Conservation (phyloP, 2,329 filamentous ascomycete genomes). For the Sclerotinia sclerotiorum region DNA sequence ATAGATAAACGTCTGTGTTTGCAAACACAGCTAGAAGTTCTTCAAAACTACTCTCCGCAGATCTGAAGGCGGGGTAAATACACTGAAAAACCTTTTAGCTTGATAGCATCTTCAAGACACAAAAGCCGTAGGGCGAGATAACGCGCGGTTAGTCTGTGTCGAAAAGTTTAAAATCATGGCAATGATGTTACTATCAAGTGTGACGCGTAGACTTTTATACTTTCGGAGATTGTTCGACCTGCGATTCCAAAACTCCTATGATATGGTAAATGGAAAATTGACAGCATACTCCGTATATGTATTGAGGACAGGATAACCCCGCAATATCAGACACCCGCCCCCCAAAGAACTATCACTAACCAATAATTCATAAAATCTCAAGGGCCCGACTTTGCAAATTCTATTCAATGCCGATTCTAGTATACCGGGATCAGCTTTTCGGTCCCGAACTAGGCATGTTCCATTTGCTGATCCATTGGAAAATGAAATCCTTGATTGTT, state of each 20-base stretch:
- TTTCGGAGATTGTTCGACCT: background rate
- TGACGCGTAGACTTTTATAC: background rate
- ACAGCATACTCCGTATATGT: background rate
- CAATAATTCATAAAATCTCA: no score
- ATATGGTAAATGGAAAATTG: background rate
- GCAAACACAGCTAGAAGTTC: background rate
- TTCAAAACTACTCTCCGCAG: background rate
- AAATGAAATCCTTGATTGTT: background rate
- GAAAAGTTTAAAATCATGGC: background rate
- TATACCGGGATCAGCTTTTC: no score
- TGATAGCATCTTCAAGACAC: background rate
- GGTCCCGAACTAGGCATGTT: background rate
- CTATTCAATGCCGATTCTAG: no score
- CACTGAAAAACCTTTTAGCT: background rate
- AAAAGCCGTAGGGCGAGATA: background rate
- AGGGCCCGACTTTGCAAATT: no score
- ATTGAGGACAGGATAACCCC: no score
- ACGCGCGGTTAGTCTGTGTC: background rate
- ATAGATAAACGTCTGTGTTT: background rate
- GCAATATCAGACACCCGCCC: no score
- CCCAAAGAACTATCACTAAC: no score
- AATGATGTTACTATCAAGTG: background rate
- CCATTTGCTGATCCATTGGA: background rate
- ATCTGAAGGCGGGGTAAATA: background rate
- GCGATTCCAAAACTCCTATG: background rate